These are phyloP conservation scores for Cardiospermum halicacabum DNA, from an alignment of 345 rosid genomes.

Conservation along the genomic window DNA sequence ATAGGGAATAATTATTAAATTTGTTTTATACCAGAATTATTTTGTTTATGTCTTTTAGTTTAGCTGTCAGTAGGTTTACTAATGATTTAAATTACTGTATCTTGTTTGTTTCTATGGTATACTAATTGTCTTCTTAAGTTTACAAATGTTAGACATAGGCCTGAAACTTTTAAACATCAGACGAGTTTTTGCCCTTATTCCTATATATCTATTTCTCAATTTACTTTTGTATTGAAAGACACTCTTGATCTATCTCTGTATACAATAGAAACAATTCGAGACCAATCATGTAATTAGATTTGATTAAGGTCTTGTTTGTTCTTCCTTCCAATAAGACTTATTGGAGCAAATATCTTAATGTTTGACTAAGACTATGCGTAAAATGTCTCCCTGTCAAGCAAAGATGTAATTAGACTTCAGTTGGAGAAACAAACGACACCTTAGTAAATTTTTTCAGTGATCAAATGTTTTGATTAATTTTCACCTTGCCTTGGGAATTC, in stretches of 20 bases:
- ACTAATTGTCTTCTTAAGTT: too few relatives aligned
- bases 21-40: background rate
- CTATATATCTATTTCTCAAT: background rate
- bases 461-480: background rate
- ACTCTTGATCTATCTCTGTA: background rate
- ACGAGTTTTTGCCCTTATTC: background rate
- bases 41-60: background rate
- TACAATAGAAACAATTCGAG: background rate
- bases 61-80: conserved; percentile 1
- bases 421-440: too few relatives aligned
- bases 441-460: background rate
- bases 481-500: background rate
- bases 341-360: too few relatives aligned
- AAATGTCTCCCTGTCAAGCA: too few relatives aligned
- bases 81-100: background rate
- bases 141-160: too few relatives aligned
- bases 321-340: too few relatives aligned
- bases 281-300: background rate
- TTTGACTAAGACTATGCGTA: too few relatives aligned
- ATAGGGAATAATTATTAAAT: background rate
- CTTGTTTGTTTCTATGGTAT: background rate
- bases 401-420: too few relatives aligned
- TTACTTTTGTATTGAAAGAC: background rate
- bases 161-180: background rate
- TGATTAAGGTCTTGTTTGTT: conserved; percentile 9